phyloP scores from a whole-genome alignment of 345 rosid genomes.

The Arabidopsis arenosa region DNA sequence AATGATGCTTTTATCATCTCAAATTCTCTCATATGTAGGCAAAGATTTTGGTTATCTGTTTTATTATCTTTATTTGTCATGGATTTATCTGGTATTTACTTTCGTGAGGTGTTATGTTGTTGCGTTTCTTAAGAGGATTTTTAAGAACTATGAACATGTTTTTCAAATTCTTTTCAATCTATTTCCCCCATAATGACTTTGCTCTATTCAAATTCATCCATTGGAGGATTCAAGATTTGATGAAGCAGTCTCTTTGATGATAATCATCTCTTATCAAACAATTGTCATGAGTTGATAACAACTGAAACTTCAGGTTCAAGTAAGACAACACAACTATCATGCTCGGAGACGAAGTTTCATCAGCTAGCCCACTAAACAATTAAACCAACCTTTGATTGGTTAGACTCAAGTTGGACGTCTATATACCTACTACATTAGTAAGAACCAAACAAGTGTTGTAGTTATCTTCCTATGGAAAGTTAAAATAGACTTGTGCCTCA shows the following conservation, averaged over 20 bases:
- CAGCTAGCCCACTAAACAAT: too few relatives aligned
- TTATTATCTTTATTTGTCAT: slow-evolving; percentile 18
- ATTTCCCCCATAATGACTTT: not conserved
- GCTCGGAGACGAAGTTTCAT: too few relatives aligned
- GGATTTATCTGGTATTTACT: slow-evolving; percentile 18
- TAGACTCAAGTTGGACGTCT: too few relatives aligned
- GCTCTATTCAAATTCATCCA: not conserved
- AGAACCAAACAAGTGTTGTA: too few relatives aligned
- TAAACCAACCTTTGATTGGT: too few relatives aligned
- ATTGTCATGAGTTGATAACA: not conserved
- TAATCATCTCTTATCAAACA: not conserved
- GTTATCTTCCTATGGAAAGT: too few relatives aligned
- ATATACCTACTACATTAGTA: too few relatives aligned
- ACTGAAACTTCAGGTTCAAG: not conserved
- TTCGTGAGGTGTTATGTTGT: slow-evolving; percentile 4
- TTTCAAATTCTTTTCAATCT: not conserved
- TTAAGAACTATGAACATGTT: slow-evolving; percentile 29
- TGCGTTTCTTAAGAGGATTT: slow-evolving; percentile 15
- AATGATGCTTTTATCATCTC: slow-evolving; percentile 27
- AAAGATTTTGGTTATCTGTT: slow-evolving; percentile 36
- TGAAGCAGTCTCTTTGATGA: not conserved
- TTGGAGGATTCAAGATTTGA: not conserved
- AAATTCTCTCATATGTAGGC: slow-evolving; percentile 30
- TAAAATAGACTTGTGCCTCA: too few relatives aligned
- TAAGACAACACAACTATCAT: too few relatives aligned